These are phyloP conservation scores for Oxalis stricta DNA, from an alignment of 441 rosid genomes.

Conservation along the genomic window DNA sequence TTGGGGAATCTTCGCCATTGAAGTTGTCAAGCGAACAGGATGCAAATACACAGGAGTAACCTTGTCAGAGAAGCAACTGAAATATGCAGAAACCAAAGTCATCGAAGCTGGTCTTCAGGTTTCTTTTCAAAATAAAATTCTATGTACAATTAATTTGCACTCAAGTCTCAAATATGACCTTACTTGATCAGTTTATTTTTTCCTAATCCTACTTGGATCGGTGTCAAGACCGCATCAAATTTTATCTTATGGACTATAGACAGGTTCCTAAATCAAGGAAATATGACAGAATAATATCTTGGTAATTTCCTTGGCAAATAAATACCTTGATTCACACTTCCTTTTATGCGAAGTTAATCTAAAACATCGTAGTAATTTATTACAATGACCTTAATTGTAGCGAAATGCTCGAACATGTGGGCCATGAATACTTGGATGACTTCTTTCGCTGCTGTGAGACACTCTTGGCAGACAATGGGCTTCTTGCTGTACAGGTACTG, in stretches of 20 bases:
- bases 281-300: constrained; percentile 66
- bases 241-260: constrained; percentile 60
- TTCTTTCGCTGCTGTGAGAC: constrained; percentile 66
- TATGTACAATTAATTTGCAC: too few species aligned
- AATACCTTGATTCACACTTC: not conserved
- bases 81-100: constrained; percentile 49
- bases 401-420: constrained; percentile 84
- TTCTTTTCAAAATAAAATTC: too few species aligned
- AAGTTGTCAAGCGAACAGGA: constrained; percentile 64
- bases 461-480: constrained; percentile 53
- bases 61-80: constrained; percentile 54
- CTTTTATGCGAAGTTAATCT: too few species aligned
- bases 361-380: too few species aligned
- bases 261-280: constrained; percentile 32
- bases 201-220: not conserved
- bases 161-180: too few species aligned
- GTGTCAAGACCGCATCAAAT: constrained; percentile 43
- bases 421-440: constrained; percentile 67
- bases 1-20: constrained; percentile 82
- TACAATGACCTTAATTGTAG: constrained; percentile 18
- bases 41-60: constrained; percentile 80
- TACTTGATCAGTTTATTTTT: not conserved
- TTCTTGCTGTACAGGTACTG: constrained; percentile 67
- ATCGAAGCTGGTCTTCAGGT: constrained; percentile 82
- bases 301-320: constrained; percentile 24